Base-by-base conservation (phyloP, 1,284 basidiomycete species). In the Cerrena zonata region DNA sequence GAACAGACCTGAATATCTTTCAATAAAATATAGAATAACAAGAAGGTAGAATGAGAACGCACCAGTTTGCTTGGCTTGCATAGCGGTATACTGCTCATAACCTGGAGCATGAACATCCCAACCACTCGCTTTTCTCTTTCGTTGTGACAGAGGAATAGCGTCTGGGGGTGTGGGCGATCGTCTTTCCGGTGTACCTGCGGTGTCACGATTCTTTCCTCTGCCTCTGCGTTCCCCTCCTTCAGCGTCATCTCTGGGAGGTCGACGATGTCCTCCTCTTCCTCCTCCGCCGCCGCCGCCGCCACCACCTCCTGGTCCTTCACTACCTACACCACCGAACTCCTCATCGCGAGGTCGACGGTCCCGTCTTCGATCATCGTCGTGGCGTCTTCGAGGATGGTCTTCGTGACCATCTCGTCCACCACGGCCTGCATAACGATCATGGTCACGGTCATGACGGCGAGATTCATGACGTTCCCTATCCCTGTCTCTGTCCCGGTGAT, bases 11-110 rank as follows among this genome's bases (percentile, higher is more conserved):
- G 50, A 52, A 45, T 43, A 41, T 21, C 34, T 42, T 49, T 52
- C 41, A 52, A 45, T 41, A 44, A 38, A 39, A 34, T 12, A 40
- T 12, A 48, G 10, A 37, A 37, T 19, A 24, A 38, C 45, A 37
- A 37, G 18, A 19, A 42, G 47, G 43, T 21, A 34, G n/a, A n/a
- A n/a, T n/a, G 7, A 38, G 19, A 24, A 51, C 79, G 57, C 60
- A 91, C 92, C 94, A 49, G 94, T 97, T 69, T 94, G 90, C 69
- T 99, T 99, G 22, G 95, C 95, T 65, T 97, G 92, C 75, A 94
- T 80, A 13, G 94, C 93, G 2, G 86, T 87, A 61, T 97, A 92
- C 60, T 91, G 89, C 63, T 98, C 94, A 59, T 96, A 99, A 19
- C 94, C 94, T 12, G 90, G 89, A 11, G 95, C 91, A 66, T 91